Conservation (phyloP, 164 flowering plant species). For the Dillenia turbinata region DNA sequence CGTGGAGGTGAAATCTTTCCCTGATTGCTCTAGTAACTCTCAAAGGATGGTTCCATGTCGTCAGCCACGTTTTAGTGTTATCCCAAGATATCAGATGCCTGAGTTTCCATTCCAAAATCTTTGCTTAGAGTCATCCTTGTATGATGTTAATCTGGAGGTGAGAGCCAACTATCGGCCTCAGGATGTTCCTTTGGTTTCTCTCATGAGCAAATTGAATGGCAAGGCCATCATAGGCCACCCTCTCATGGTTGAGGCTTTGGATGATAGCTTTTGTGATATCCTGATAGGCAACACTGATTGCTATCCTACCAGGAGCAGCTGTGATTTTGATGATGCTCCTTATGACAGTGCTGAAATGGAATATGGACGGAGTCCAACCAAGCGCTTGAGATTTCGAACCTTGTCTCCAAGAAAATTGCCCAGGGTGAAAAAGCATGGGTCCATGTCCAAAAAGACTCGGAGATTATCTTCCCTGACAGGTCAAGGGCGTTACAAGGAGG, state of each 20-base stretch:
- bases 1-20: background rate
- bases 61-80: conserved; percentile 38
- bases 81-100: conserved; percentile 34
- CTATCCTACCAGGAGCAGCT: conserved; percentile 15
- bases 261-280: conserved; percentile 44
- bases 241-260: conserved; percentile 52
- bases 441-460: conserved; percentile 56
- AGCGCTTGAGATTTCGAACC: conserved; percentile 11
- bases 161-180: conserved; percentile 46
- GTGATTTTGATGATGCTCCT: conserved; percentile 13
- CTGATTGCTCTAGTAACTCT: conserved; percentile 18
- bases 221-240: conserved; percentile 85
- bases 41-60: conserved; percentile 43
- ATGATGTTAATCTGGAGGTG: conserved; percentile 63
- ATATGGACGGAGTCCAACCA: conserved; percentile 11
- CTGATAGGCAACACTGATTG: conserved; percentile 15
- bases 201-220: conserved; percentile 77
- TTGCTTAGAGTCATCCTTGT: conserved; percentile 24
- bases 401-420: conserved; percentile 26
- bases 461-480: conserved; percentile 62
- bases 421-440: conserved; percentile 34
- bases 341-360: conserved; percentile 12
- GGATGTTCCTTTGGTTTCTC: conserved; percentile 76
- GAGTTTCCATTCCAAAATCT: conserved; percentile 24
- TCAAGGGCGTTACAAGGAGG: conserved; percentile 23